Base-by-base conservation (phyloP, 2,329 filamentous ascomycete genomes). In the Ceratocystiopsis brevicomis region DNA sequence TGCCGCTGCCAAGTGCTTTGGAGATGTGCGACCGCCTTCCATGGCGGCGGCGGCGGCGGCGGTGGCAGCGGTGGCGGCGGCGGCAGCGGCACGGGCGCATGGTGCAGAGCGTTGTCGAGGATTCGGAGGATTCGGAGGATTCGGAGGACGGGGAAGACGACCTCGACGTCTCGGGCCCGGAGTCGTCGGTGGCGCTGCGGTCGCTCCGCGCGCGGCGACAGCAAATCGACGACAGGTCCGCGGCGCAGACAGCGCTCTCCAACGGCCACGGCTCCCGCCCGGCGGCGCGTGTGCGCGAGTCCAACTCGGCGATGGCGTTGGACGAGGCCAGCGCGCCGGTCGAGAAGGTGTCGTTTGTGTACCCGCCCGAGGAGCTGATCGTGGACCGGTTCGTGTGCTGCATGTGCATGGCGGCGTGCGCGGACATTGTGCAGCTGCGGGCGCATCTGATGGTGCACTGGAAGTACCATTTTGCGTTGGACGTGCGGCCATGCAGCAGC, bases 301-400 rank as follows among this genome's bases (percentile, higher is more conserved):
- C 5, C 6, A 11, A 10, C 25, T 2, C 25, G 25, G 25, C 25
- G 5, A 30, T 30, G 25, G 25, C 25, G 6, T 8, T 30, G 25
- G 25, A 30, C 25, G 21, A 21, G 21, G 21, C 21, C 21, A 21
- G 21, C 21, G 25, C 25, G 25, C 25, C 25, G 25, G 25, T 30
- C 6, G 25, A 30, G 25, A 61, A 54, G 47, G 63, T 73, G 43
- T 61, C 58, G 39, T 75, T 65, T 53, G 55, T 59, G 39, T 53
- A 65, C 37, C 64, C 62, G 18, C 57, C 57, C 39, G 60, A 70
- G 48, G 57, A 65, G 45, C 54, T 72, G 37, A 56, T 59, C 3
- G 55, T 71, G n/a, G 63, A 69, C 33, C 64, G 57, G 30, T 70
- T 64, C 50, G 58, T 61, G 39, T 76, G 71, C 53, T 58, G 73